Evolutionary conservation across 345 rosid genomes (phyloP).

Genomic region (Citrus maxima): DNA sequence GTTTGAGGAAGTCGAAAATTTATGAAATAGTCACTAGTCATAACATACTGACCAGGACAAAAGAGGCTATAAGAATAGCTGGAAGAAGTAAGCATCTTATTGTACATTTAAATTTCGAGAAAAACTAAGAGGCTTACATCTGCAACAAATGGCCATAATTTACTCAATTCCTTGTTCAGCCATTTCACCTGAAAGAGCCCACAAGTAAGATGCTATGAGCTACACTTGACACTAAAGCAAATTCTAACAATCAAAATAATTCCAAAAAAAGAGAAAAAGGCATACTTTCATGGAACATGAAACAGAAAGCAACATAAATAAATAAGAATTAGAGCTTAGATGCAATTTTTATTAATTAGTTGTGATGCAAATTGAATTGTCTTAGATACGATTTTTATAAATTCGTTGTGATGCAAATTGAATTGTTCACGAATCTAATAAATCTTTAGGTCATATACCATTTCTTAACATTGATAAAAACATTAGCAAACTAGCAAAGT

Average conservation of each 20-base stretch:
- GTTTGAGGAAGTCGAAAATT: not conserved
- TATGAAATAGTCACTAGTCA: not conserved
- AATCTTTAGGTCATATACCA: not conserved
- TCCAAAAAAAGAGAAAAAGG: not conserved
- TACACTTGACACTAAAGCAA: not conserved
- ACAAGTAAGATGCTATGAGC: constrained; percentile 8
- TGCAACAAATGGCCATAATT: constrained; percentile 97
- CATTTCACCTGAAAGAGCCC: constrained; percentile 79
- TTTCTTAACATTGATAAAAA: not conserved
- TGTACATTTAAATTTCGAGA: not conserved
- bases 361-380: not conserved
- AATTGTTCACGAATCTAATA: not conserved
- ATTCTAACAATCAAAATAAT: not conserved
- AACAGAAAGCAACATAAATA: not conserved
- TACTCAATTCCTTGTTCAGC: constrained; percentile 90
- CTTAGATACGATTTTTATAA: not conserved
- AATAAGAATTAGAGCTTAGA: not conserved
- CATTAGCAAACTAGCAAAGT: not conserved
- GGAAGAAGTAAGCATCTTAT: constrained; percentile 2
- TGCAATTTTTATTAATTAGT: not conserved
- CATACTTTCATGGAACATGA: not conserved
- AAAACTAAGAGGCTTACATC: constrained; percentile 56
- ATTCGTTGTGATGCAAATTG: not conserved
- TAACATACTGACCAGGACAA: not conserved
- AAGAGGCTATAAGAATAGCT: not conserved